phyloP scores from a whole-genome alignment of 495 filamentous ascomycete species.

The Diplogelasinospora grovesii region DNA sequence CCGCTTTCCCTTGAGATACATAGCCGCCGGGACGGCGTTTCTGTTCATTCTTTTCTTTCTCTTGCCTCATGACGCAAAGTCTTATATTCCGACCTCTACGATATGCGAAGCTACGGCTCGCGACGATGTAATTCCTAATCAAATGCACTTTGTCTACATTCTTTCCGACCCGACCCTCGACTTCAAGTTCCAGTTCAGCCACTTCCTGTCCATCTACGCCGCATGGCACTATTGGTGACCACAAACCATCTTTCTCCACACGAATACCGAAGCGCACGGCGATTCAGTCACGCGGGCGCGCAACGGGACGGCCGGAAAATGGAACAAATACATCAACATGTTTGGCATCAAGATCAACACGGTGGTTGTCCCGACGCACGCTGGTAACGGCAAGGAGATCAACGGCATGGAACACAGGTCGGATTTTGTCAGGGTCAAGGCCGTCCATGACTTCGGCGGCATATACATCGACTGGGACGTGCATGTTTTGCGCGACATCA shows the following conservation, averaged over 20 bases:
- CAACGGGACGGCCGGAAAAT: too few species aligned
- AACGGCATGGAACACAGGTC: conserved; percentile 15
- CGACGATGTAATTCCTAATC: conserved; percentile 20
- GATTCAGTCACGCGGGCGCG: conserved; percentile 39
- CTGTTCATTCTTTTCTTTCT: too few species aligned
- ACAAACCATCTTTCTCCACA: conserved; percentile 37
- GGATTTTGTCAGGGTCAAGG: conserved; percentile 13
- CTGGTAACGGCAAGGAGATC: conserved; percentile 11
- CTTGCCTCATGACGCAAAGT: too few species aligned
- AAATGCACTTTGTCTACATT: conserved; percentile 16
- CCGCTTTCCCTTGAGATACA: too few species aligned
- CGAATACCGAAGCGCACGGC: conserved; percentile 26
- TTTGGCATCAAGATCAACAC: conserved; percentile 9
- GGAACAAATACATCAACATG: conserved; percentile 30
- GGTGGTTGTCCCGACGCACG: conserved; percentile 4
- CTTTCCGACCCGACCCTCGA: conserved; percentile 4
- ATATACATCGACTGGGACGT: conserved; percentile 20
- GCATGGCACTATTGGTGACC: conserved; percentile 7
- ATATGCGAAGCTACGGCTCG: too few species aligned
- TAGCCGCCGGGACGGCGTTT: too few species aligned
- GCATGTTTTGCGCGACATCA: conserved; percentile 11
- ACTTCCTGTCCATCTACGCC: conserved; percentile 19
- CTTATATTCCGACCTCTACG: too few species aligned
- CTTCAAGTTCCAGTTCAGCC: conserved; percentile 16
- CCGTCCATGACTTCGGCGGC: conserved; percentile 13